phyloP scores from a whole-genome alignment of 2,329 filamentous ascomycete species.

The Plenodomus biglobosus region DNA sequence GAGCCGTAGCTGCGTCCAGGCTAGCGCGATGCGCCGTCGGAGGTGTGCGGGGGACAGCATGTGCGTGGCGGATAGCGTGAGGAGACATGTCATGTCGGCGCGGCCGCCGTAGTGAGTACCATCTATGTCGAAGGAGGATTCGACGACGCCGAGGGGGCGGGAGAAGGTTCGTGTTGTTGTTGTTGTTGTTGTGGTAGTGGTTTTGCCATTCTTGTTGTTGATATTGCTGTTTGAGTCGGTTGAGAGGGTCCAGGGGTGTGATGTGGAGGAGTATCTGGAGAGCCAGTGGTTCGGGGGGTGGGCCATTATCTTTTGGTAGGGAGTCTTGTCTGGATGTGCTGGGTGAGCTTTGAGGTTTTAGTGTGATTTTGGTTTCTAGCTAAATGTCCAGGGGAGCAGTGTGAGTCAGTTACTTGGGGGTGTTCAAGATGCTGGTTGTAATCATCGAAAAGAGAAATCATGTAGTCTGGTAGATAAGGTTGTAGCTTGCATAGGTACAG shows the following conservation, averaged over 20 bases:
- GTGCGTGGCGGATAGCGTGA: conserved; percentile 43
- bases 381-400: too few species aligned
- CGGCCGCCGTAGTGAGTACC: conserved; percentile 49
- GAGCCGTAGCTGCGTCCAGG: conserved; percentile 46
- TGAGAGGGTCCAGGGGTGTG: conserved; percentile 42
- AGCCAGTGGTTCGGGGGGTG: conserved; percentile 38
- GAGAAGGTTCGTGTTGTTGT: background rate
- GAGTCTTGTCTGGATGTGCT: too few species aligned
- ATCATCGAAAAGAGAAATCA: background rate
- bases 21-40: conserved; percentile 40
- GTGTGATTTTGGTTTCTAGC: too few species aligned
- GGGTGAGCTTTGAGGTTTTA: too few species aligned
- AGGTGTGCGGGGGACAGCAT: conserved; percentile 30
- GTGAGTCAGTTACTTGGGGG: too few species aligned
- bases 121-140: conserved; percentile 50
- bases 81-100: conserved; percentile 48
- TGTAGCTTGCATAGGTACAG: too few species aligned
- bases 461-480: background rate
- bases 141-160: conserved; percentile 48
- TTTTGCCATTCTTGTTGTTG: too few species aligned
- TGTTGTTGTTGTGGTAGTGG: too few species aligned
- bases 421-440: too few species aligned
- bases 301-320: too few species aligned
- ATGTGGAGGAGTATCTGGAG: conserved; percentile 41
- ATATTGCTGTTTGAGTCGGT: background rate